Evolutionary conservation across 805 yeast species (phyloP), one percentile per base, ranked within the genome.

Genomic region (Starmera dryadoides): DNA sequence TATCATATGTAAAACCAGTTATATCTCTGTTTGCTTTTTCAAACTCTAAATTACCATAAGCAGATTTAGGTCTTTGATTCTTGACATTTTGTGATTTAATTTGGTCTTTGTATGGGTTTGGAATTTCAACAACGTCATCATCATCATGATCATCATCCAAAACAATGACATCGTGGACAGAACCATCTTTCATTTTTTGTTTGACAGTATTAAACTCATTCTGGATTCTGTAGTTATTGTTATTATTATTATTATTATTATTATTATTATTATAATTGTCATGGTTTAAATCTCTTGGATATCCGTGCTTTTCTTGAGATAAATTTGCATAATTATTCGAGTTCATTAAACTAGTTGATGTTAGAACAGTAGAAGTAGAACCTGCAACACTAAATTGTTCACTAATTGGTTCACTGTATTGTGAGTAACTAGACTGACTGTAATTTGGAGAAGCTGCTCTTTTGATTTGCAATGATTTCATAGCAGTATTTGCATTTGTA

Each of bases 361-460:
- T 43, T 4, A 36, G 45, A 18, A 30, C 37, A 1, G 52, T 52
- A 4, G 26, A 35, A 0, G 38, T 36, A 15, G 47, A 33, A 2
- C 49, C 44, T 11, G 41, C 36, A 3, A 34, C 35, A 15, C 53
- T 47, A 38, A 50, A 53, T 12, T 46, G 47, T 29, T 48, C 52
- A 48, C 55, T 51, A 6, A 49, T 14, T 25, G 42, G 53, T 11
- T 58, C 47, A 12, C 28, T 25, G n/a, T 8, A 25, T 4, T 25
- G 5, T 12, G 49, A 51, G 30, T 53, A 44, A 25, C 56, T 52
- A 6, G 56, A 48, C 11, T 52, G 52, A 30, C 55, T 49, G 20
- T 43, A 10, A 32, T 52, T 52, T 2, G 55, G 46, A 5, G 21
- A 19, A 14, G 9, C 4, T 30, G 32, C 4, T 0, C 17, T 20